Evolutionary conservation across 345 rosid species (phyloP).

Genomic region (Melaleuca alternifolia): DNA sequence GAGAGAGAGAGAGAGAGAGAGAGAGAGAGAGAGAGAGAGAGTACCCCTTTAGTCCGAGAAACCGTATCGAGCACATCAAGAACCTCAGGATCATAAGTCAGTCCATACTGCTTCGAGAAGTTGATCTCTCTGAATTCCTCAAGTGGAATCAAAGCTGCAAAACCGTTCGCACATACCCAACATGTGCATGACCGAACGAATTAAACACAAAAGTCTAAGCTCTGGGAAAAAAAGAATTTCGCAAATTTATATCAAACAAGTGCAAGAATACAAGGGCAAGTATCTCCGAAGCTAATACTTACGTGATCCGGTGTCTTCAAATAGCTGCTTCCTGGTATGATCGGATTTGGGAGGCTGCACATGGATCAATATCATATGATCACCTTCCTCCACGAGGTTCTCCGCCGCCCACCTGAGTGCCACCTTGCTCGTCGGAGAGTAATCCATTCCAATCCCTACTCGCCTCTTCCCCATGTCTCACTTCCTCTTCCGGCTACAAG

Average conservation of each 20-base stretch:
- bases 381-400: conserved; percentile 18
- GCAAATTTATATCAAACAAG: not conserved
- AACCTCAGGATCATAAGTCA: conserved; percentile 24
- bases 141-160: conserved; percentile 37
- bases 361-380: conserved; percentile 21
- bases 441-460: conserved; percentile 37
- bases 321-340: conserved; percentile 39
- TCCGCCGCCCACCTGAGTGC: conserved; percentile 38
- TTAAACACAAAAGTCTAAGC: not conserved
- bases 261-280: not conserved
- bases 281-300: not conserved
- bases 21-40: not conserved
- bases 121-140: conserved; percentile 35
- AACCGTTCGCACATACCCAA: not conserved
- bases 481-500: not conserved
- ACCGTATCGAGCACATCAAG: conserved; percentile 23
- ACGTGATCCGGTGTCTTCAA: conserved; percentile 45
- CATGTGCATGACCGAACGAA: not conserved
- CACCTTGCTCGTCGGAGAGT: conserved; percentile 34
- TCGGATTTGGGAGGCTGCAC: conserved; percentile 38
- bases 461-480: conserved; percentile 14
- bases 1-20: not conserved
- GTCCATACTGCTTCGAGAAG: conserved; percentile 37
- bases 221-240: not conserved
- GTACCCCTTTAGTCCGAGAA: conserved; percentile 30